Percentiles rank a stretch among this genome's conserved stretches.
phyloP scores from a whole-genome alignment of 1,139 yeast genomes.

The Geotrichum europaeum region DNA sequence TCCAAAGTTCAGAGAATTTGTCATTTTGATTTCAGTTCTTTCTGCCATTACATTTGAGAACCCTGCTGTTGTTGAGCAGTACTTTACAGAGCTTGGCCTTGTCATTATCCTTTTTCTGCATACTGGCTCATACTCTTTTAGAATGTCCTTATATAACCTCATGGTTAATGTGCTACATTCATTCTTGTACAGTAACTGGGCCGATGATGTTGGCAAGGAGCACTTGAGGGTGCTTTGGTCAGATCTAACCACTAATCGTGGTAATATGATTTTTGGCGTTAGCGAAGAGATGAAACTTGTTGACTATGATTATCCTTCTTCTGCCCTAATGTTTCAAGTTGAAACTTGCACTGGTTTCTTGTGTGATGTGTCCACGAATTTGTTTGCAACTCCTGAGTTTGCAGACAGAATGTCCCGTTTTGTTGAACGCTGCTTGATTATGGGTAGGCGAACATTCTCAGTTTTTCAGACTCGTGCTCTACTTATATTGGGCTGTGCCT shows the following conservation, averaged over 20 bases:
- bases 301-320: constrained; percentile 41
- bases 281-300: constrained; percentile 53
- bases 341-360: constrained; percentile 62
- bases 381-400: constrained; percentile 38
- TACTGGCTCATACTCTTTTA: constrained; percentile 63
- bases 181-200: constrained; percentile 35
- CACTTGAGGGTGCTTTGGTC: constrained; percentile 40
- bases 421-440: constrained; percentile 65
- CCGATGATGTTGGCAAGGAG: constrained; percentile 2
- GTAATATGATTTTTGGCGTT: constrained; percentile 70
- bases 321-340: constrained; percentile 50
- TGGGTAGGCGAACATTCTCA: constrained; percentile 53
- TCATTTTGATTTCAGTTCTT: constrained; percentile 60
- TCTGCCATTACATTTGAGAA: constrained; percentile 71
- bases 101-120: constrained; percentile 68
- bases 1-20: constrained; percentile 67
- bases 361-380: constrained; percentile 48
- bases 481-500: constrained; percentile 63
- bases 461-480: constrained; percentile 69
- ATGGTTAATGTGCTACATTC: constrained; percentile 69
- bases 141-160: constrained; percentile 59
- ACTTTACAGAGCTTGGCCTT: constrained; percentile 66
- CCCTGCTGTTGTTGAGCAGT: constrained; percentile 56
- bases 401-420: constrained; percentile 46
- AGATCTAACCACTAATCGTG: constrained; percentile 64